Base-by-base conservation (phyloP, 768 basidiomycete species). In the Mycena amicta region DNA sequence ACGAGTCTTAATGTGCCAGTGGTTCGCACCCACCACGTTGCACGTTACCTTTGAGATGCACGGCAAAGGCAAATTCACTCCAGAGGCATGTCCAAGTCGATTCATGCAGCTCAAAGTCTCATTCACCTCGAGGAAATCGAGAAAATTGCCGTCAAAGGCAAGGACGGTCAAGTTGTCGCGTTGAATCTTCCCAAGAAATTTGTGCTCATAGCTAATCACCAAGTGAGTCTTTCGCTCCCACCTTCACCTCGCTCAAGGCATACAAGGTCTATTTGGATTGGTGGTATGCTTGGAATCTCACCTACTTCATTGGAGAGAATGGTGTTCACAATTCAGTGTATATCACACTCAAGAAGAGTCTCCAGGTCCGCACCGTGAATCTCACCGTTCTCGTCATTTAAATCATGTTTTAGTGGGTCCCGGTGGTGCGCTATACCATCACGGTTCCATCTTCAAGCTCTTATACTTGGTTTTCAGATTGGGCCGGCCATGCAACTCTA, bases 401-500 rank as follows among this genome's bases (percentile, higher is more conserved):
- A 5, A n/a, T 15, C 8, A 23, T n/a, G 8, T 13, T 45, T 12
- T 20, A 64, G 62, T 81, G 81, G 81, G 70, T 96, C 2, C 96
- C 96, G 18, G 70, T 99, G 47, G n/a, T n/a, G n/a, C n/a, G n/a
- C n/a, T n/a, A n/a, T n/a, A n/a, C n/a, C n/a, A n/a, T n/a, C n/a
- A n/a, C n/a, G n/a, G n/a, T n/a, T n/a, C n/a, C n/a, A n/a, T n/a
- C n/a, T n/a, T n/a, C n/a, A n/a, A n/a, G n/a, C n/a, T n/a, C n/a
- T n/a, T n/a, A n/a, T n/a, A n/a, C n/a, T n/a, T n/a, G n/a, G n/a
- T n/a, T n/a, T n/a, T n/a, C n/a, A n/a, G n/a, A 71, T 95, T 26
- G 96, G 96, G 15, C 93, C 92, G 88, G 94, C 94, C 56, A 98
- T 97, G 93, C 93, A 91, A 82, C 88, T 94, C 76, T 97, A 86